phyloP scores from a whole-genome alignment of 1,284 basidiomycete species.

The Ganoderma leucocontextum region DNA sequence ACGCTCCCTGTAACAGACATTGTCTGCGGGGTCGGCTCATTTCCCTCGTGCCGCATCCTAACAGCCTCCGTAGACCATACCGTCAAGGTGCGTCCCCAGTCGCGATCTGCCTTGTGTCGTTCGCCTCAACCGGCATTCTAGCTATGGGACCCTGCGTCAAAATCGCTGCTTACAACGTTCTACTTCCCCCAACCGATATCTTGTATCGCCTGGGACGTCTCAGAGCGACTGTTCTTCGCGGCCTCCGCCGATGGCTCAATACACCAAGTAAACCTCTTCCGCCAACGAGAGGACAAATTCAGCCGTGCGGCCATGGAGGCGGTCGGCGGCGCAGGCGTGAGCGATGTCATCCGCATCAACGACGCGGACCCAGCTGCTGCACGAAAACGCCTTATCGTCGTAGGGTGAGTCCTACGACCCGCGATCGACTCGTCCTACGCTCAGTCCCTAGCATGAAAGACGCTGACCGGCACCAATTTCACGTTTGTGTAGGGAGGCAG shows the following conservation, averaged over 20 bases:
- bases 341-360: constrained; percentile 72
- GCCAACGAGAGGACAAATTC: constrained; percentile 59
- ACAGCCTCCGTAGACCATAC: constrained; percentile 90
- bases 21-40: constrained; percentile 78
- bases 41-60: constrained; percentile 81
- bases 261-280: constrained; percentile 85
- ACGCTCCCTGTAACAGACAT: constrained; percentile 90
- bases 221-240: constrained; percentile 90
- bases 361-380: constrained; percentile 54
- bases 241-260: constrained; percentile 77
- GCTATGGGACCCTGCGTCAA: constrained; percentile 87
- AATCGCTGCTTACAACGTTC: constrained; percentile 86
- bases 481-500: constrained; percentile 54
- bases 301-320: constrained; percentile 66
- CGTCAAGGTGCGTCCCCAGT: constrained; percentile 75
- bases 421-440: neutral
- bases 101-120: constrained; percentile 7
- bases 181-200: constrained; percentile 80
- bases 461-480: neutral
- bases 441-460: neutral
- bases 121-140: constrained; percentile 38
- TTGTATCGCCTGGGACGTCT: constrained; percentile 78
- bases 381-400: constrained; percentile 67
- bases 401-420: constrained; percentile 56
- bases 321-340: constrained; percentile 77